Conservation (phyloP, 768 basidiomycete genomes). For the Astraeus odoratus region DNA sequence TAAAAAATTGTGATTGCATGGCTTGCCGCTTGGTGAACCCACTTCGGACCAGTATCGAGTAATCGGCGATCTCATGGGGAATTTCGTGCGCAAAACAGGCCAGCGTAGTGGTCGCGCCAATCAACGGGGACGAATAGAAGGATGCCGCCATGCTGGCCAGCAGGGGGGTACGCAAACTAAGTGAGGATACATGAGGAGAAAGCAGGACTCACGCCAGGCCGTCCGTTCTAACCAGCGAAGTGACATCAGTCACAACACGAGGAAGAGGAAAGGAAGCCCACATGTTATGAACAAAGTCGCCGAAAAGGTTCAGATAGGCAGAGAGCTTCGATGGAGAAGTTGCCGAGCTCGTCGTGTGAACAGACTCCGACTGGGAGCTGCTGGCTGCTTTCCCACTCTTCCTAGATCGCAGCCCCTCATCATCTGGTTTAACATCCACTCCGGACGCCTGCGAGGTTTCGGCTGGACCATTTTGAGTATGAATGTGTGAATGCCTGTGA, state of each 20-base stretch:
- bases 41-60: slow-evolving; percentile 85
- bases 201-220: slow-evolving; percentile 69
- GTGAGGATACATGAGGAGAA: slow-evolving; percentile 2
- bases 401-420: slow-evolving; percentile 47
- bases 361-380: slow-evolving; percentile 18
- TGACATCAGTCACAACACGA: slow-evolving; percentile 13
- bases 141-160: slow-evolving; percentile 78
- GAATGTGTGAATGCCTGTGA: slow-evolving; percentile 58
- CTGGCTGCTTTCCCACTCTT: slow-evolving; percentile 20
- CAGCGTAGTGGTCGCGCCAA: slow-evolving; percentile 91
- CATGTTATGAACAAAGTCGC: slow-evolving; percentile 95
- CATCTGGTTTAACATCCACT: slow-evolving; percentile 31
- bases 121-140: slow-evolving; percentile 93
- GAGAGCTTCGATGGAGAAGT: slow-evolving; percentile 74
- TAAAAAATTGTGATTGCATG: slow-evolving; percentile 90
- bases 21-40: slow-evolving; percentile 89
- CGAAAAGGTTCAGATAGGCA: slow-evolving; percentile 88
- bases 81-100: slow-evolving; percentile 95
- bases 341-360: slow-evolving; percentile 18
- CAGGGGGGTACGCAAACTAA: slow-evolving; percentile 2
- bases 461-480: slow-evolving; percentile 32
- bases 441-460: slow-evolving; percentile 39
- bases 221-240: slow-evolving; percentile 58
- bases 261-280: slow-evolving; percentile 22
- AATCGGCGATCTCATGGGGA: slow-evolving; percentile 95